Conservation (phyloP, 2,329 filamentous ascomycete genomes). For the Aureobasidium musti region DNA sequence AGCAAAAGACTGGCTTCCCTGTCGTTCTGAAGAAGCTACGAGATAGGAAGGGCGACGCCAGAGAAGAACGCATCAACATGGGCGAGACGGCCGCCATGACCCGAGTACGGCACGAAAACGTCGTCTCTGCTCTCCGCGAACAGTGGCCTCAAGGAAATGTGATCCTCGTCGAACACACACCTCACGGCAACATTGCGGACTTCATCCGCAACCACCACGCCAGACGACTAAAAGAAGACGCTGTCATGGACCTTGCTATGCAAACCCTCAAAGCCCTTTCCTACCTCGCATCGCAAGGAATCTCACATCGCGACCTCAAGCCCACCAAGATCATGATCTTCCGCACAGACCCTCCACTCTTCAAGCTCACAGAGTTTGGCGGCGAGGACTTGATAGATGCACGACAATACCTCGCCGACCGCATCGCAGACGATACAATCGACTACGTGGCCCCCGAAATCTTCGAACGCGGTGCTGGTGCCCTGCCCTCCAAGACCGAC, state of each 20-base stretch:
- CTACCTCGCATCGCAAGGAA: constrained; percentile 5
- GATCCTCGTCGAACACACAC: constrained; percentile 18
- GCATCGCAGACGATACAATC: constrained; percentile 21
- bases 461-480: constrained; percentile 17
- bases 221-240: constrained; percentile 22
- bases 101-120: constrained; percentile 21
- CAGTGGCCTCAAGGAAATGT: constrained; percentile 18
- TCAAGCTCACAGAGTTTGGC: constrained; percentile 21
- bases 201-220: constrained; percentile 17
- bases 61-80: constrained; percentile 14
- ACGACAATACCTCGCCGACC: constrained; percentile 3
- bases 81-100: constrained; percentile 26
- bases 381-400: constrained; percentile 3
- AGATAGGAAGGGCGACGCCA: constrained; percentile 15
- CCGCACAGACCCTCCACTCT: constrained; percentile 20
- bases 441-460: constrained; percentile 21
- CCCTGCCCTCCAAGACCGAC: constrained; percentile 12
- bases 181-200: constrained; percentile 20
- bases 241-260: constrained; percentile 23
- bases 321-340: constrained; percentile 23
- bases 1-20: constrained; percentile 20
- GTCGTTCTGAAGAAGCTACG: constrained; percentile 21
- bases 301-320: constrained; percentile 18
- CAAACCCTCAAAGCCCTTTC: constrained; percentile 13
- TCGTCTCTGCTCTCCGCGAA: constrained; percentile 24